Evolutionary conservation across 805 yeast genomes (phyloP), one percentile per base, ranked within the genome.

Genomic region (Scheffersomyces stipitis): DNA sequence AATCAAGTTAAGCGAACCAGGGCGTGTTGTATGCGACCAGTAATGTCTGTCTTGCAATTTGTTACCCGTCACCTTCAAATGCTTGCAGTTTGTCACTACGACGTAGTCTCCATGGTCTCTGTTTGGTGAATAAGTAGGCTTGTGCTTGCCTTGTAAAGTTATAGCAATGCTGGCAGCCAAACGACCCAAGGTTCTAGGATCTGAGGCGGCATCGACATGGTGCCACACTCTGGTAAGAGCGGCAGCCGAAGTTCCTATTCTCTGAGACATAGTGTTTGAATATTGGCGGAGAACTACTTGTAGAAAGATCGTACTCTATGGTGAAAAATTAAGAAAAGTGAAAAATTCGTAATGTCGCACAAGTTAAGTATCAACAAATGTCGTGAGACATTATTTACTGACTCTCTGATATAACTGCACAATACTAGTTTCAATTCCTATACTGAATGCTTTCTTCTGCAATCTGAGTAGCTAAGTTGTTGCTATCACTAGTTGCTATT

Each of bases 51-150:
- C 81, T 38, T 79, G 65, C 53, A 90, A 60, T 60, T 93, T 91
- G 42, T 81, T 83, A 45, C 98, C 98, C 0, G 96, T 81, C n/a
- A 84, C 72, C 48, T 81, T 81, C 52, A 93, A 61, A 46, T 80
- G 79, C 40, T 86, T 76, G 55, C 96, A 89, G 67, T 93, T 95
- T 10, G 97, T 86, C 2, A 91, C 96, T 9, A 93, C 98, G 9
- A 93, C 97, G 56, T 90, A 93, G 63, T 93, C 99, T 10, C 99
- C 99, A 46, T 82, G 80, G 65, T 93, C 99, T 58, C 84, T 58
- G 48, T 66, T 66, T 20, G 71, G 70, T 52, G 89, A 87, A 47
- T 66, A 83, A 0, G 88, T 76, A 3, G 99, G 99, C 70, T 93
- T 93, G 68, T 93, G 97, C 62, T 93, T 93, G n/a, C 99, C 99